phyloP scores from a whole-genome alignment of 495 filamentous ascomycete species.

The Penicillium daleae region DNA sequence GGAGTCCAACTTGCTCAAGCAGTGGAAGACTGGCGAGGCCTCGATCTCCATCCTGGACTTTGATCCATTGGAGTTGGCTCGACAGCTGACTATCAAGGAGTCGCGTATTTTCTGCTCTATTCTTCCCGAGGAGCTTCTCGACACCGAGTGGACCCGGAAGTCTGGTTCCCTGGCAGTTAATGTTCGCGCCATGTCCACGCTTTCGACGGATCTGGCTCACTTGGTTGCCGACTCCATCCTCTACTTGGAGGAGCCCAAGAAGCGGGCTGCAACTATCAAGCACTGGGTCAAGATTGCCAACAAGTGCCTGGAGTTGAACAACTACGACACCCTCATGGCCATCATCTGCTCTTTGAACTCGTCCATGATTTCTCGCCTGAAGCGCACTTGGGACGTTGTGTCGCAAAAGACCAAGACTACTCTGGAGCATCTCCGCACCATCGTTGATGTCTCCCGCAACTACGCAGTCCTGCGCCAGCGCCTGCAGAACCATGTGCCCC shows the following conservation, averaged over 20 bases:
- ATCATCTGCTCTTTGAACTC: conserved; percentile 93
- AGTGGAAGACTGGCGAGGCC: conserved; percentile 72
- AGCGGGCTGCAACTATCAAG: conserved; percentile 88
- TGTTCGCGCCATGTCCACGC: conserved; percentile 89
- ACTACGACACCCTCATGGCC: conserved; percentile 96
- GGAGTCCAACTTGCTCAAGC: conserved; percentile 71
- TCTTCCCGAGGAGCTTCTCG: conserved; percentile 90
- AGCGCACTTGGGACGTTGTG: conserved; percentile 90
- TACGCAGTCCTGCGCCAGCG: conserved; percentile 87
- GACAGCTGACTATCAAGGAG: conserved; percentile 92
- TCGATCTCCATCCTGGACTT: conserved; percentile 85
- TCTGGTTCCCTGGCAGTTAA: conserved; percentile 79
- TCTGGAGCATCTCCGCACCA: conserved; percentile 73
- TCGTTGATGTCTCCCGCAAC: conserved; percentile 89
- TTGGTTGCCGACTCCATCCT: conserved; percentile 96
- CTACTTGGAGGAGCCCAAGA: conserved; percentile 83
- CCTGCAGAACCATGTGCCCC: conserved; percentile 85
- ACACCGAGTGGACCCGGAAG: conserved; percentile 90
- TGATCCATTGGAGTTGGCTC: conserved; percentile 87
- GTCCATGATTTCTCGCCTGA: conserved; percentile 88
- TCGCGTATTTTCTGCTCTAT: conserved; percentile 93
- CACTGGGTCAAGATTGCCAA: conserved; percentile 97
- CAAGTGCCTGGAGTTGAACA: conserved; percentile 85
- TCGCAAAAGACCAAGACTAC: conserved; percentile 82
- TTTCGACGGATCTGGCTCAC: conserved; percentile 90